A percentile compares a stretch with the other conserved stretches of the same genome.
Conservation (phyloP, 106 monocot species). For the Dactylorhiza incarnata region DNA sequence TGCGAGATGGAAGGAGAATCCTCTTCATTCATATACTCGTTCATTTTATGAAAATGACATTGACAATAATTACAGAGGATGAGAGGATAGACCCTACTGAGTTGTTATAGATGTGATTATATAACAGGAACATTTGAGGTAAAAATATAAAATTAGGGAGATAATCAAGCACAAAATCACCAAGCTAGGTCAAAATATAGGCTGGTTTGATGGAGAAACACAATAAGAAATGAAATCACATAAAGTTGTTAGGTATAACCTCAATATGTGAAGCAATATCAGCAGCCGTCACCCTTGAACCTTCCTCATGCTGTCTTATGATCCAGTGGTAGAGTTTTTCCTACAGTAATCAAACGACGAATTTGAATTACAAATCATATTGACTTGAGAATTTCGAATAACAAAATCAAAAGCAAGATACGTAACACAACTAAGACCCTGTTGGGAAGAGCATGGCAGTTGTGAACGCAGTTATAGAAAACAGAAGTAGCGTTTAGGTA, state of each 20-base stretch:
- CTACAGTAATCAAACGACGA: conserved; percentile 21
- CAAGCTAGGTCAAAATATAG: background rate
- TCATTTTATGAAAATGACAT: too few relatives aligned
- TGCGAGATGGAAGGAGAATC: too few relatives aligned
- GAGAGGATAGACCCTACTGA: too few relatives aligned
- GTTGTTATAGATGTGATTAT: too few relatives aligned
- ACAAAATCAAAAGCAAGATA: background rate
- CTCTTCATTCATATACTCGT: too few relatives aligned
- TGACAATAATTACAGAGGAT: too few relatives aligned
- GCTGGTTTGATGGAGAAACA: background rate
- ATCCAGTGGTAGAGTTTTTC: conserved; percentile 83
- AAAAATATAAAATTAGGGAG: too few relatives aligned
- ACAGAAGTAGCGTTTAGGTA: too few relatives aligned
- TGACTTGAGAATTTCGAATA: background rate
- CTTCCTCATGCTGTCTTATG: conserved; percentile 49
- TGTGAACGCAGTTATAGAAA: too few relatives aligned
- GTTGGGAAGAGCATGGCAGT: too few relatives aligned
- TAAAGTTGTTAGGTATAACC: conserved; percentile 18
- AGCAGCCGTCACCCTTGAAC: conserved; percentile 34
- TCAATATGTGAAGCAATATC: conserved; percentile 56
- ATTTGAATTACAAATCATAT: background rate
- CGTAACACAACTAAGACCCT: too few relatives aligned
- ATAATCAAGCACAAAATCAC: background rate
- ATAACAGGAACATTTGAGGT: too few relatives aligned
- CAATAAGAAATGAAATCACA: background rate